A percentile compares a stretch with the other conserved stretches of the same genome.
These are phyloP conservation scores for Tolypocladium paradoxum DNA, from an alignment of 2,329 filamentous ascomycete species.

Conservation along the genomic window DNA sequence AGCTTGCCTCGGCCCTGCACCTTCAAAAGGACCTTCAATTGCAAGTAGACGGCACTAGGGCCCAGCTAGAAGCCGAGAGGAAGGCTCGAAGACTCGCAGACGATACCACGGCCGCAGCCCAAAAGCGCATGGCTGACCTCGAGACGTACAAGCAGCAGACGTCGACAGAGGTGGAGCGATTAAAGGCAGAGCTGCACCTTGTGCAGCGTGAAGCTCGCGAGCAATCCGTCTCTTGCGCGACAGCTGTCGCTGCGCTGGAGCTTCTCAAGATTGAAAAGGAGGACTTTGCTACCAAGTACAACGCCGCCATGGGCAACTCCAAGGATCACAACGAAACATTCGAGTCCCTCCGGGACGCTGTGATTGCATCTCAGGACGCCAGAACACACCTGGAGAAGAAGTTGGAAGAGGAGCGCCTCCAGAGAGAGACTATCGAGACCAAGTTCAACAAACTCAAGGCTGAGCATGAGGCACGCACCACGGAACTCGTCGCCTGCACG, in stretches of 20 bases:
- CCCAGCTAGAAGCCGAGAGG: constrained; percentile 71
- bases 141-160: constrained; percentile 77
- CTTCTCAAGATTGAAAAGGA: constrained; percentile 79
- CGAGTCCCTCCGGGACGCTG: constrained; percentile 63
- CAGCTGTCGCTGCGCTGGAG: constrained; percentile 64
- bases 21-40: constrained; percentile 70
- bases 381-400: constrained; percentile 67
- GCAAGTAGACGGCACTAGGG: constrained; percentile 57
- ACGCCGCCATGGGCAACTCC: constrained; percentile 54
- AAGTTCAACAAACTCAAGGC: constrained; percentile 67
- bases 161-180: constrained; percentile 70
- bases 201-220: constrained; percentile 70
- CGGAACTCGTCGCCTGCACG: constrained; percentile 64
- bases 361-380: constrained; percentile 70
- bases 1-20: constrained; percentile 71
- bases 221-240: constrained; percentile 64
- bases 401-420: constrained; percentile 70
- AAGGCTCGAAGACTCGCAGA: constrained; percentile 76
- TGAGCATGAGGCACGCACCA: constrained; percentile 71
- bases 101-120: constrained; percentile 72
- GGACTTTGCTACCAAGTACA: constrained; percentile 58
- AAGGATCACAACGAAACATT: constrained; percentile 64
- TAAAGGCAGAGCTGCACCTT: constrained; percentile 77
- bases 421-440: constrained; percentile 63
- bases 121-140: constrained; percentile 73